Conservation (phyloP, 192 early-diverging fungal genomes). For the Obelidium mucronatum region DNA sequence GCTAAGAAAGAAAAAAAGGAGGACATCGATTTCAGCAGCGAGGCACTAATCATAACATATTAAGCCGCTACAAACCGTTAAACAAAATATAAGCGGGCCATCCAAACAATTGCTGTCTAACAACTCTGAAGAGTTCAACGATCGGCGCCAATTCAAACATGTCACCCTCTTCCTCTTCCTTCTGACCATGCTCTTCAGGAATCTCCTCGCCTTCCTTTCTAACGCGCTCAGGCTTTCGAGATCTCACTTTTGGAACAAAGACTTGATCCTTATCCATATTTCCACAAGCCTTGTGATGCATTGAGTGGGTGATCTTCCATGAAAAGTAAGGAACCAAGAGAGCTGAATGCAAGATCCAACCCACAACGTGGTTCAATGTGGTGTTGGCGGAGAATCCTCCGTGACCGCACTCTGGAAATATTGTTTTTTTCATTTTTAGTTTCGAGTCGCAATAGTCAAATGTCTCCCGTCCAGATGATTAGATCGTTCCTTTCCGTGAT, state of each 20-base stretch:
- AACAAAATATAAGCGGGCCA: slow-evolving; percentile 88
- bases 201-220: slow-evolving; percentile 30
- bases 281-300: slow-evolving; percentile 96
- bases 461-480: no score
- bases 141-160: slow-evolving; percentile 81
- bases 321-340: no score
- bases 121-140: slow-evolving; percentile 65
- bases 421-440: no score
- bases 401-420: slow-evolving; percentile 96
- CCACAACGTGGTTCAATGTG: slow-evolving; percentile 85
- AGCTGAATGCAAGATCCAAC: slow-evolving; percentile 87
- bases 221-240: slow-evolving; percentile 42
- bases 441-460: no score
- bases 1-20: no score
- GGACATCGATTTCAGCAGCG: not conserved
- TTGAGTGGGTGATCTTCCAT: slow-evolving; percentile 87
- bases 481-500: no score
- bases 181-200: slow-evolving; percentile 52
- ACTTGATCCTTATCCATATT: slow-evolving; percentile 98
- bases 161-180: slow-evolving; percentile 53
- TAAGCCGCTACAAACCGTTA: slow-evolving; percentile 54
- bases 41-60: no score
- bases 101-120: slow-evolving; percentile 78
- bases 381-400: slow-evolving; percentile 86
- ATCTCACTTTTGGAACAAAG: slow-evolving; percentile 86